Base-by-base conservation (phyloP, 129 eudicot species). In the Flaveria robusta region DNA sequence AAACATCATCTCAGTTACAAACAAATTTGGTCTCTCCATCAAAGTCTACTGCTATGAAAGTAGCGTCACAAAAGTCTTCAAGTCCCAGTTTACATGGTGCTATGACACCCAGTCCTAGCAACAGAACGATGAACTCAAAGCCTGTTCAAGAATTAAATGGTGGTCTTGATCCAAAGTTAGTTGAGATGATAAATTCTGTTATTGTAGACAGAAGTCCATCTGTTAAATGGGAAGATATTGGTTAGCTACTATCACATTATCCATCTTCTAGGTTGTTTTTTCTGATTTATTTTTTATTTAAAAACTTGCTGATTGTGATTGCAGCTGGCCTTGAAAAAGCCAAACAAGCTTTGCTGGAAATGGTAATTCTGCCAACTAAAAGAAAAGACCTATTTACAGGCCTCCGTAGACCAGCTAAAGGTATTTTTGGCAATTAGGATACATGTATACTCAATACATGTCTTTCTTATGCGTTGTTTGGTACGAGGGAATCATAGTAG, bases 301-400 rank as follows among this genome's bases (percentile, higher is more conserved):
- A 74, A 54, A 15, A 16, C 29, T 20, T 55, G 18, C 59, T 46
- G 56, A 9, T 19, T 31, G 72, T 79, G 59, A 51, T 64, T 81
- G 81, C 89, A 95, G 99, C 97, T 74, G 99, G 99, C 55, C 99
- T 95, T 86, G 97, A 95, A 78, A 87, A 84, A 81, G 99, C 99
- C 73, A 95, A 95, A 79, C 99, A 91, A 85, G 85, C 99, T 46
- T 81, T 95, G 70, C 51, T 89, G 77, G 99, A 95, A 85, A 95
- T 95, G 99, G 99, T 91, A 63, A 88, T 95, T 76, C 83, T 95
- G 45, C 99, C 99, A 79, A 89, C 96, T 18, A 91, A 85, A 85
- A 87, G 99, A 83, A 89, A 83, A 81, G 99, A 95, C 81, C 83
- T 95, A 51, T 95, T 95, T 55, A 95, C 99, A 67, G 99, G 99